phyloP scores from a whole-genome alignment of 2,329 filamentous ascomycete species.

The Fusarium tjaetaba region DNA sequence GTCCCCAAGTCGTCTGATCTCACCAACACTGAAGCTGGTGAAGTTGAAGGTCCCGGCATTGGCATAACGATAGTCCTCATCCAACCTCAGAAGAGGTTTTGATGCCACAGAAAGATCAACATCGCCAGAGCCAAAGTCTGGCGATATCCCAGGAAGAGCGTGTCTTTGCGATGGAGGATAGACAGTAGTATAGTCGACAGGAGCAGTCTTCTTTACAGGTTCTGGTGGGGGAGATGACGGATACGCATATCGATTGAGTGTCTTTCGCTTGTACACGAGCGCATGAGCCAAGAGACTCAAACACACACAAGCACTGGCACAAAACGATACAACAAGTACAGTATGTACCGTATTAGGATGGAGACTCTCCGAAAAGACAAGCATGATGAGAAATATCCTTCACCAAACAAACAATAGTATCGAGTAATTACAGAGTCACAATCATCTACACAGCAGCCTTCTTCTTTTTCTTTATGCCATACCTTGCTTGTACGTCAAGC shows the following conservation, averaged over 20 bases:
- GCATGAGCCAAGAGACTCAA: slow-evolving; percentile 25
- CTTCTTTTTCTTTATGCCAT: slow-evolving; percentile 33
- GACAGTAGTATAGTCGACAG: slow-evolving; percentile 38
- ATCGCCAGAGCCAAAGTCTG: background rate
- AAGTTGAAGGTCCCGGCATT: slow-evolving; percentile 61
- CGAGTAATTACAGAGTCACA: background rate
- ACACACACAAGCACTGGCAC: slow-evolving; percentile 15
- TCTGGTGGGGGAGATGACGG: slow-evolving; percentile 18
- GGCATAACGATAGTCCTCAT: slow-evolving; percentile 49
- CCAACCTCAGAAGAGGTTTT: slow-evolving; percentile 45
- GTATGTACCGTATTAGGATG: slow-evolving; percentile 9
- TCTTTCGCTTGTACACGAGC: slow-evolving; percentile 33
- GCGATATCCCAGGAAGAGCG: slow-evolving; percentile 18
- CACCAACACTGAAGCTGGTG: slow-evolving; percentile 75
- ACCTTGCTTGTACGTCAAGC: background rate
- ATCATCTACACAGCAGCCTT: slow-evolving; percentile 1
- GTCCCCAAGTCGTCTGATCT: slow-evolving; percentile 75
- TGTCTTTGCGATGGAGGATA: slow-evolving; percentile 44
- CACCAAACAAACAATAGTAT: background rate
- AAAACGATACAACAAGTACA: slow-evolving; percentile 6
- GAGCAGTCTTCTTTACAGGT: slow-evolving; percentile 22
- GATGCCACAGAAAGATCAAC: slow-evolving; percentile 22
- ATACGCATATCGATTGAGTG: slow-evolving; percentile 17
- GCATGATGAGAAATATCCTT: slow-evolving; percentile 7
- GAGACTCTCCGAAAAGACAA: slow-evolving; percentile 22